Base-by-base conservation (phyloP, 2,329 filamentous ascomycete species). In the Aspergillus puulaauensis region DNA sequence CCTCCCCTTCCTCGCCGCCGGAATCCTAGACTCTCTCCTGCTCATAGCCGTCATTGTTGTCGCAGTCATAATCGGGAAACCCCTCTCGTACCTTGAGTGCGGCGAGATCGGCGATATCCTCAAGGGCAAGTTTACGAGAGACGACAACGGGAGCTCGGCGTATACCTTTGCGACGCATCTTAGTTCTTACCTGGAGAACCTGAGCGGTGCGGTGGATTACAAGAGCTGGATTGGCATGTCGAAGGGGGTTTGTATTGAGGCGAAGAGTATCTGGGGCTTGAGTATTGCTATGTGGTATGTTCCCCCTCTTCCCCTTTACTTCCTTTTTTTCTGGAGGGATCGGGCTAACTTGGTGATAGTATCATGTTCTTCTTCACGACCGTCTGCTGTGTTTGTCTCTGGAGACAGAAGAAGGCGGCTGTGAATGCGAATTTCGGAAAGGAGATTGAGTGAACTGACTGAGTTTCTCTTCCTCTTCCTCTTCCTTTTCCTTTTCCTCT, bases 231-330 rank as follows among this genome's bases (percentile, higher is more conserved):
- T 85, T 45, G 83, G 83, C n/a, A 80, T 82, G 8, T 85, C 80
- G 12, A 83, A 80, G 70, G 69, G 83, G 17, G 89, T 90, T 55
- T 97, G 93, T 78, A 86, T 87, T 68, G 87, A 95, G 79, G 86
- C 92, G 73, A 96, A 96, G 82, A 85, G 89, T 15, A 85, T 95
- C 64, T 96, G 92, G 93, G 92, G 91, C 1, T 76, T 96, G 59
- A 85, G 86, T 72, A 93, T 96, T 73, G 87, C 87, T 4, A 82
- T 96, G 50, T 91, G 83, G 83, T 86, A 70, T 70, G 81, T 79
- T n/a, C n/a, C n/a, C n/a, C n/a, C n/a, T n/a, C n/a, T n/a, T n/a
- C 48, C 33, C 35, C 40, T 6, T 31, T 15, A n/a, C 23, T 6
- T 43, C 52, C 52, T 21, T 31, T 19, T 19, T 39, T 23, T 6